Evolutionary conservation across 2,329 filamentous ascomycete species (phyloP), one percentile per base, ranked within the genome.

Genomic region (Colletotrichum orchidophilum): DNA sequence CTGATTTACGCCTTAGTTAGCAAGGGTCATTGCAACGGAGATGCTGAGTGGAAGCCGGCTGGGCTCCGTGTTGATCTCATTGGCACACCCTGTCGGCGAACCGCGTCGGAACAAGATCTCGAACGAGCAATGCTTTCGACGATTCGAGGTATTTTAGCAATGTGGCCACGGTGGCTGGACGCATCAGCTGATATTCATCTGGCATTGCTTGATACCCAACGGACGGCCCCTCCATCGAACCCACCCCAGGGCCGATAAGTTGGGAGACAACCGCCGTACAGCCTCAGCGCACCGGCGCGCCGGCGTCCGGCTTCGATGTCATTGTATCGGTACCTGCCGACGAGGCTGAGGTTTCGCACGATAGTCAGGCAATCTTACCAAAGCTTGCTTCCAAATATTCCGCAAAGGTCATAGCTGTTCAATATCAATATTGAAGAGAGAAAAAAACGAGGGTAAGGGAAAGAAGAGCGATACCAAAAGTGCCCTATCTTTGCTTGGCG

Each of bases 31-130:
- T 18, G 58, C 6, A 24, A 61, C 29, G 27, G 58, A 61, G 39
- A 29, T 60, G 18, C 58, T 33, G 58, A 49, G 42, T 13, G 26
- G 31, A 24, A 54, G 39, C 39, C 42, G 66, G 62, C 61, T 54
- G 54, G 18, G n/a, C 31, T 49, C 42, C 13, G 46, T 26, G 54
- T 50, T 53, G 66, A 60, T 70, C 62, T 53, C 35, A 35, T 59
- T 42, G 42, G 53, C 24, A 60, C 42, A 11, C 24, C 35, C 49
- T 49, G 21, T 27, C 24, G 12, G 27, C 54, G 39, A 49, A 46
- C 52, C 27, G 49, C 27, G 13, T 46, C 33, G 62, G 46, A 21
- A 21, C 35, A 21, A 54, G 24, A 39, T 54, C 58, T 54, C 52
- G 18, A 53, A 31, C 31, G 46, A 68, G 59, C 29, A 62, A 50